Conservation (phyloP, 73 alveolate genomes). For the Paraurostyla sp. region DNA sequence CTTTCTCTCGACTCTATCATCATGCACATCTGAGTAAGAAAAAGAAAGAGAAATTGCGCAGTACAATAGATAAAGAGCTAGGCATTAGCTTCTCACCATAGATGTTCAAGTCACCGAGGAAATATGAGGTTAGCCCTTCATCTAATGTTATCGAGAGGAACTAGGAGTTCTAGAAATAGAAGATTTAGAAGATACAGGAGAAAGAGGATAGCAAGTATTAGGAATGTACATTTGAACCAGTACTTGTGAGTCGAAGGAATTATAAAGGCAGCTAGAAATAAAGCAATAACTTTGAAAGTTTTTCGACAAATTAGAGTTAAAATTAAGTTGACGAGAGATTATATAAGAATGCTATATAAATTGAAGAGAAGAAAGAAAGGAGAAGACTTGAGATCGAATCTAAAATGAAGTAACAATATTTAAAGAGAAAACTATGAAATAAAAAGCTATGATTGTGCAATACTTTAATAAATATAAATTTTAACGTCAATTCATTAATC, state of each 20-base stretch:
- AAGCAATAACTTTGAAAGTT: not conserved
- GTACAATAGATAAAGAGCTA: constrained; percentile 14
- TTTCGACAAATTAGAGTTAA: not conserved
- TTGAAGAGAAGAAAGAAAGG: not conserved
- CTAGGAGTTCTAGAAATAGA: not conserved
- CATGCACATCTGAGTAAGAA: not conserved
- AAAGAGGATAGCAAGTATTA: constrained; percentile 3
- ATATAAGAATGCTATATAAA: not conserved
- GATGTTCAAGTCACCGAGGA: constrained; percentile 7
- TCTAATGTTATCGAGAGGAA: constrained; percentile 19
- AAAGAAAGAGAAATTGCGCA: not conserved
- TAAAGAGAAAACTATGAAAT: not conserved
- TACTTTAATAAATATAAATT: not conserved
- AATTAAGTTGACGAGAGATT: not conserved
- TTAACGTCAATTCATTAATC: not conserved
- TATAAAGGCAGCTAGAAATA: not conserved
- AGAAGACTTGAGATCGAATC: not conserved
- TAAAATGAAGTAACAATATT: constrained; percentile 16
- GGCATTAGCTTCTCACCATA: constrained; percentile 38
- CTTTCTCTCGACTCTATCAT: constrained; percentile 6
- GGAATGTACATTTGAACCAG: constrained; percentile 30
- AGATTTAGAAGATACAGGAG: not conserved
- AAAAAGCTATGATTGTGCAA: not conserved
- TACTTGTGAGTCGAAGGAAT: not conserved
- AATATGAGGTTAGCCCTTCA: not conserved